Percentiles rank a stretch among this genome's conserved stretches.
phyloP scores from a whole-genome alignment of 306 rosid genomes.

The Boehmeria nivea region DNA sequence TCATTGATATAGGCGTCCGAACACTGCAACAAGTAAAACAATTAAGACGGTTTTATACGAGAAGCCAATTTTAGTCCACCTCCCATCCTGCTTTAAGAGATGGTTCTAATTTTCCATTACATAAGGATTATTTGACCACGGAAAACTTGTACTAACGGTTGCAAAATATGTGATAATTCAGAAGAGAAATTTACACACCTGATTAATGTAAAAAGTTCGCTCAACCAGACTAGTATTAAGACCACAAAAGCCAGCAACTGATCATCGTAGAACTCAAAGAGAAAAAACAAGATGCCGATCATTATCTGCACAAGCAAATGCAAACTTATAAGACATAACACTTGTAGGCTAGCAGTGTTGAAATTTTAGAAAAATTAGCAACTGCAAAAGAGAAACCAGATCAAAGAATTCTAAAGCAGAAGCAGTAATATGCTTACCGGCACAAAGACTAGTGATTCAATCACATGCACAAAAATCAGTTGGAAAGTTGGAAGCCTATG shows the following conservation, averaged over 20 bases:
- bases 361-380: constrained; percentile 19
- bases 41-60: neutral
- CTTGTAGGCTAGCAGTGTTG: constrained; percentile 6
- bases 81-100: no score
- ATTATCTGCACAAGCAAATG: constrained; percentile 67
- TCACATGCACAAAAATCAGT: constrained; percentile 93
- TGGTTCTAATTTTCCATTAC: no score
- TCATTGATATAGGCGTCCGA: constrained; percentile 98
- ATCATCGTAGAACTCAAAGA: constrained; percentile 93
- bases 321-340: neutral
- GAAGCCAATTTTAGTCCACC: no score
- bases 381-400: neutral
- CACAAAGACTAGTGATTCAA: constrained; percentile 96
- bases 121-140: no score
- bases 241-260: constrained; percentile 95
- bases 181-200: constrained; percentile 56
- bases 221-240: constrained; percentile 94
- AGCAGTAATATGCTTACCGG: constrained; percentile 52
- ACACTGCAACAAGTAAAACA: constrained; percentile 58
- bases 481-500: constrained; percentile 96
- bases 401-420: neutral
- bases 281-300: constrained; percentile 95
- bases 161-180: neutral
- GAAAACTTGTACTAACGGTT: no score
- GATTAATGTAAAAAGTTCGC: constrained; percentile 86